Evolutionary conservation across 208 protist species (phyloP).

Genomic region (Crithidia acanthocephali): DNA sequence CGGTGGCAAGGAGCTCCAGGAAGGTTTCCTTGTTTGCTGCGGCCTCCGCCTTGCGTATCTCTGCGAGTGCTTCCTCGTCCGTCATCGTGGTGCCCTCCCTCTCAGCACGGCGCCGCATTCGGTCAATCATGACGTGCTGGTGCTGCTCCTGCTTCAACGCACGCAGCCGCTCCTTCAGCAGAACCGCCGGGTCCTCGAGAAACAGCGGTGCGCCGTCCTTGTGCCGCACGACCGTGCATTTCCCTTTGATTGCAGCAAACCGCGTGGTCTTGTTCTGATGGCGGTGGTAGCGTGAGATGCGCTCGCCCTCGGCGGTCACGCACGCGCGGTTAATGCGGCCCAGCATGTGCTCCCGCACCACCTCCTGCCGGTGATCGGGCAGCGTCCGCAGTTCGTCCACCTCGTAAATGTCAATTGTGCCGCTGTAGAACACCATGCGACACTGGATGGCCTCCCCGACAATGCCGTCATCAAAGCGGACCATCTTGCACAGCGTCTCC

Average conservation of each 20-base stretch:
- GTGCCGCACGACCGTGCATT: conserved; percentile 54
- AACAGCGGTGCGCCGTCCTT: conserved; percentile 65
- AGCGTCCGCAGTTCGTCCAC: conserved; percentile 49
- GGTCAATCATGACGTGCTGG: conserved; percentile 4
- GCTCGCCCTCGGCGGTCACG: conserved; percentile 41
- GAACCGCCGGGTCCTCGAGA: conserved; percentile 48
- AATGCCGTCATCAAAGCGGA: conserved; percentile 73
- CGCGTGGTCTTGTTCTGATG: conserved; percentile 61
- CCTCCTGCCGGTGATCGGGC: conserved; percentile 51
- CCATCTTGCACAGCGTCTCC: conserved; percentile 71
- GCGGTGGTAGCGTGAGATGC: conserved; percentile 82
- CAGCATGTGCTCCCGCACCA: conserved; percentile 61
- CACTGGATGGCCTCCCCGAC: conserved; percentile 65
- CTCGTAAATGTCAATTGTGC: conserved; percentile 71
- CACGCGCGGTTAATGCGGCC: conserved; percentile 72
- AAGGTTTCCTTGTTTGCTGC: neutral
- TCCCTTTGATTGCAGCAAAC: conserved; percentile 69
- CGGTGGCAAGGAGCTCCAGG: neutral
- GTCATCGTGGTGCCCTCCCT: neutral
- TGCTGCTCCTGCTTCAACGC: conserved; percentile 5
- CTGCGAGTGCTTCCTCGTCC: conserved; percentile 6
- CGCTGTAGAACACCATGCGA: conserved; percentile 66
- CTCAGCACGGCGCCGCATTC: neutral
- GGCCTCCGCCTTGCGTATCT: neutral
- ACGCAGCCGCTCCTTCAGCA: conserved; percentile 35